These are phyloP conservation scores for Trematosphaeria pertusa DNA, from an alignment of 2,329 filamentous ascomycete genomes.

Conservation along the genomic window DNA sequence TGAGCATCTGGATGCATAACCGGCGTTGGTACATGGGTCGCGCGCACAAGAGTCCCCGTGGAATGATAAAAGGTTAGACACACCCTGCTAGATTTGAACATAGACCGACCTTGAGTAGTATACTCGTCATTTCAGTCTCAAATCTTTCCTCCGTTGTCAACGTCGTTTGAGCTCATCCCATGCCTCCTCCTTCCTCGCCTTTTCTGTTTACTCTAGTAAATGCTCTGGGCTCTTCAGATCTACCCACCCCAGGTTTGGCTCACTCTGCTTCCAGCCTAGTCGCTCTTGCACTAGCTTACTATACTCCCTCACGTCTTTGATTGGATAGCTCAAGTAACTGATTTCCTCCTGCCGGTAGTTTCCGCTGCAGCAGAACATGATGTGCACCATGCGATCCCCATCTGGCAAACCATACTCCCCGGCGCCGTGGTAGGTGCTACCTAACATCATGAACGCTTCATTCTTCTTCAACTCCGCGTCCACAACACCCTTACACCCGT, in stretches of 20 bases:
- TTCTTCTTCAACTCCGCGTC: constrained; percentile 46
- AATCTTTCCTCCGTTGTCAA: too few relatives aligned
- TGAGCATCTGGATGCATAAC: not conserved
- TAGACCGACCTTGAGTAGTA: too few relatives aligned
- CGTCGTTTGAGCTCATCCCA: too few relatives aligned
- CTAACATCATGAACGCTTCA: constrained; percentile 50
- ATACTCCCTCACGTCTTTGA: constrained; percentile 49
- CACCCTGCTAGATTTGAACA: too few relatives aligned
- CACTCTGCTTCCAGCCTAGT: constrained; percentile 50
- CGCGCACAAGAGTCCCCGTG: too few relatives aligned
- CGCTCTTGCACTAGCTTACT: constrained; percentile 47
- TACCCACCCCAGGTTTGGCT: constrained; percentile 52
- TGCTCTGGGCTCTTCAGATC: constrained; percentile 49
- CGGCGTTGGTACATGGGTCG: not conserved
- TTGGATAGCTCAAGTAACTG: constrained; percentile 45
- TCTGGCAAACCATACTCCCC: constrained; percentile 38
- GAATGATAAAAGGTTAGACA: too few relatives aligned
- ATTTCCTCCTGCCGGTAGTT: constrained; percentile 49
- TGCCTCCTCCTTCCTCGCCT: too few relatives aligned
- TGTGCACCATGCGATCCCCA: constrained; percentile 46
- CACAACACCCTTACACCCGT: constrained; percentile 31
- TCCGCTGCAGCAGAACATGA: constrained; percentile 51
- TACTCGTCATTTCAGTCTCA: too few relatives aligned
- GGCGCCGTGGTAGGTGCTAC: constrained; percentile 49
- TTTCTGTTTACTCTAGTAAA: constrained; percentile 15